phyloP scores from a whole-genome alignment of 2,329 filamentous ascomycete genomes.

The Tolypocladium tundrense region DNA sequence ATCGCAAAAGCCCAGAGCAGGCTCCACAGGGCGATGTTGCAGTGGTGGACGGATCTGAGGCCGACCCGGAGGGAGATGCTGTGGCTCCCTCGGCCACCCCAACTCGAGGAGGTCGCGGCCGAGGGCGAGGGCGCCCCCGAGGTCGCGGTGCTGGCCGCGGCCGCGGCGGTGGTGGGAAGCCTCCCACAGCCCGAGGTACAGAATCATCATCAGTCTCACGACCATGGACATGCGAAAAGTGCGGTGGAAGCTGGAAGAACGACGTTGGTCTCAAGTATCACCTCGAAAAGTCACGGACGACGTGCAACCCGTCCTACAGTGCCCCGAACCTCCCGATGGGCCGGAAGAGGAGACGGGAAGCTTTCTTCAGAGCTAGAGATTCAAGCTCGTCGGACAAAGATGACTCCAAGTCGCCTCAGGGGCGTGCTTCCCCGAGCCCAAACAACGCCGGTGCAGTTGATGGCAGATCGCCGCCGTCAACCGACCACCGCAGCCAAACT shows the following conservation, averaged over 20 bases:
- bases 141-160: slow-evolving; percentile 2
- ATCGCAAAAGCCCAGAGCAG: neutral
- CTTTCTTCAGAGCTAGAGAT: neutral
- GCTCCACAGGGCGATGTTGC: neutral
- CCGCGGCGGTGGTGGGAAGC: neutral
- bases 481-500: neutral
- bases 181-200: slow-evolving; percentile 6
- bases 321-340: slow-evolving; percentile 4
- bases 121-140: slow-evolving; percentile 1
- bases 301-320: slow-evolving; percentile 38
- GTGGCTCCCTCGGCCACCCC: neutral
- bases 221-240: slow-evolving; percentile 39
- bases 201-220: slow-evolving; percentile 10
- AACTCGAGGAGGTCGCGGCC: slow-evolving; percentile 3
- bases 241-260: slow-evolving; percentile 47
- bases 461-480: neutral
- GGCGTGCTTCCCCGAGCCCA: neutral
- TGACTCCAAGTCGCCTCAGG: neutral
- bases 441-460: neutral
- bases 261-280: slow-evolving; percentile 49
- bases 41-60: neutral
- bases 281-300: slow-evolving; percentile 39
- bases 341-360: slow-evolving; percentile 8
- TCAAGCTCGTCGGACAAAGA: neutral
- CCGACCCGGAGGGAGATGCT: neutral